Percentiles rank a stretch among this genome's conserved stretches.
phyloP scores from a whole-genome alignment of 306 rosid species.

The Psophocarpus tetragonolobus region DNA sequence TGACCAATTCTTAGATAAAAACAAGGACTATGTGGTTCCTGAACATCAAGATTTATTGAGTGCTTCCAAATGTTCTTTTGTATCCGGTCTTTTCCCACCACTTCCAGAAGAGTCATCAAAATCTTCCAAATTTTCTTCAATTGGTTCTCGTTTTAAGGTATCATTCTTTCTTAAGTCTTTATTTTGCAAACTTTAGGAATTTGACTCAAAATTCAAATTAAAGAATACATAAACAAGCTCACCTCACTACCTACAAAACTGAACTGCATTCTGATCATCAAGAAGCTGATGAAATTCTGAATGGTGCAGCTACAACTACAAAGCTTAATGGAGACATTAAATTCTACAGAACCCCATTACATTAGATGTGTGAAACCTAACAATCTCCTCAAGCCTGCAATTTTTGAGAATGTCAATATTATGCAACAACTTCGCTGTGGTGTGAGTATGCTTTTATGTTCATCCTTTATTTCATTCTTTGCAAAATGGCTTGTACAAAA shows the following conservation, averaged over 20 bases:
- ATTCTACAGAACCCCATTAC: slow-evolving; percentile 95
- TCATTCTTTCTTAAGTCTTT: slow-evolving; percentile 23
- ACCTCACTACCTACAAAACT: slow-evolving; percentile 21
- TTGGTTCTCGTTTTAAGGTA: slow-evolving; percentile 98
- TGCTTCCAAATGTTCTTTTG: slow-evolving; percentile 91
- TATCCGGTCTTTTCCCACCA: slow-evolving; percentile 96
- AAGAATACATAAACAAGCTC: slow-evolving; percentile 31
- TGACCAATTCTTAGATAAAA: slow-evolving; percentile 95
- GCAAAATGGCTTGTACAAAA: slow-evolving; percentile 23
- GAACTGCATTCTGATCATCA: slow-evolving; percentile 31
- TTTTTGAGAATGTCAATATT: slow-evolving; percentile 87
- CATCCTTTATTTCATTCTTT: slow-evolving; percentile 37
- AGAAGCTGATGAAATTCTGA: slow-evolving; percentile 51
- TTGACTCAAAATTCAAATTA: not conserved
- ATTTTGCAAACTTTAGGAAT: not conserved
- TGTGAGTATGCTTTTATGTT: slow-evolving; percentile 62
- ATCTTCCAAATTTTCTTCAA: slow-evolving; percentile 95
- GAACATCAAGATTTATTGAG: slow-evolving; percentile 93
- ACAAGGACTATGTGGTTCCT: slow-evolving; percentile 95
- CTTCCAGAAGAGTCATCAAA: slow-evolving; percentile 91
- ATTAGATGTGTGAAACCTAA: slow-evolving; percentile 98
- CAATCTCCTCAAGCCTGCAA: slow-evolving; percentile 92
- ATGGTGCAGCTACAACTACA: slow-evolving; percentile 91
- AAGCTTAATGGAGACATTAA: slow-evolving; percentile 83
- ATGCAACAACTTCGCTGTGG: slow-evolving; percentile 99